These are phyloP conservation scores for Trichocladium antarcticum DNA, from an alignment of 495 filamentous ascomycete genomes.

Conservation along the genomic window DNA sequence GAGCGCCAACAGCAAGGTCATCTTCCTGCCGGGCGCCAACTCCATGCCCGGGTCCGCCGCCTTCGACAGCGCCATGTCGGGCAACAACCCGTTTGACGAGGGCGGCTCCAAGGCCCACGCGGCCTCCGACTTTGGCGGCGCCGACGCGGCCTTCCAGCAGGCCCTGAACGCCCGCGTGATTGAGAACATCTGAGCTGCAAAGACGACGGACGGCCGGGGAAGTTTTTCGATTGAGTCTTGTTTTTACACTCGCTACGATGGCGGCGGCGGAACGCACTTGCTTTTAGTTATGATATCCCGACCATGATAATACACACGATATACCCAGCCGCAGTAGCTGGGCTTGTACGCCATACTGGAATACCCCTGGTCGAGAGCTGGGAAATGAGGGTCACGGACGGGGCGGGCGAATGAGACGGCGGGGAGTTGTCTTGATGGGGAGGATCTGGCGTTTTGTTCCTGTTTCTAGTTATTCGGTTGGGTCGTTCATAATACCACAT, in stretches of 20 bases:
- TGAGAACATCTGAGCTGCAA: conserved; percentile 69
- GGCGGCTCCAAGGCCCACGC: no score
- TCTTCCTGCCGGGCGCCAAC: conserved; percentile 70
- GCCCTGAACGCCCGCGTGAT: conserved; percentile 78
- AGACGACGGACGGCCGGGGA: no score
- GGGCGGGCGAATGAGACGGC: no score
- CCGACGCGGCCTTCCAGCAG: conserved; percentile 47
- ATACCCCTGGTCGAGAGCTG: no score
- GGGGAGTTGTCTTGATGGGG: no score
- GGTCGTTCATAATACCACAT: conserved; percentile 17
- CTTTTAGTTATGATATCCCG: no score
- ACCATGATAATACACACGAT: no score
- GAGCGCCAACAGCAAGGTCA: conserved; percentile 89
- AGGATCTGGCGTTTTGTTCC: background rate
- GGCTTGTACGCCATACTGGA: no score
- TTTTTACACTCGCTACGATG: background rate
- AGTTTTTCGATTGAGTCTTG: no score
- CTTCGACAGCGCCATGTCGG: conserved; percentile 26
- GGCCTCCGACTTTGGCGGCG: conserved; percentile 3
- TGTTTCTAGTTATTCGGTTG: background rate
- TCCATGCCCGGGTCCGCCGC: conserved; percentile 44
- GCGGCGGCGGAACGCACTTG: no score
- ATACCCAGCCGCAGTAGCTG: no score
- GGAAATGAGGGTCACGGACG: no score
- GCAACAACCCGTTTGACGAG: conserved; percentile 18